Base-by-base conservation (phyloP, 441 rosid genomes). In the Cnidoscolus chayamansa region DNA sequence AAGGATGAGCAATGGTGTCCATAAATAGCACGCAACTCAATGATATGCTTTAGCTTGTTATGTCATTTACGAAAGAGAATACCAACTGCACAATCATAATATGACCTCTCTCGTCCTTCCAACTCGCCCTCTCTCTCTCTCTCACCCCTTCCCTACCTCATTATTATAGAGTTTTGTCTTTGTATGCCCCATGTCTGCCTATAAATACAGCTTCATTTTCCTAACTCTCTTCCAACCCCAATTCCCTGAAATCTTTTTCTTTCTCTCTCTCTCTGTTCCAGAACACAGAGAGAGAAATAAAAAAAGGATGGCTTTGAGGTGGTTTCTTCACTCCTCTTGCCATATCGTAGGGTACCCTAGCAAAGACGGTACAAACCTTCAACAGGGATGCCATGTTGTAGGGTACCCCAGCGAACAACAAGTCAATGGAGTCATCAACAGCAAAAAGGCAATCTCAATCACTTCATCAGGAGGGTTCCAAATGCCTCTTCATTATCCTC, bases 401-500 rank as follows among this genome's bases (percentile, higher is more conserved):
- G 74, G 81, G 64, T 47, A 50, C 77, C 81, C 72, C 17, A 32
- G 32, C 25, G 70, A 67, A 17, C 61, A 49, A 63, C 75, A 35
- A 35, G 5, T 30, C 45, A 16, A 17, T 49, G 70, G 50, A 43
- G 72, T 12, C 62, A 17, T 55, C 20, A 49, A 43, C 17, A 70
- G 40, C 40, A 65, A 76, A 57, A 57, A 11, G n/a, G 30, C 16
- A 73, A 35, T 35, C 40, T 2, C 40, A 73, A 35, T 35, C 40
- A 35, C 40, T 35, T 35, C 16, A 4, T 72, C 78, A 0, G 72
- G 54, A 7, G 81, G 70, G 65, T 86, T 90, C 51, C 84, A 79
- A 67, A 81, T 90, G 88, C 91, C 97, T 6, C 82, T 89, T 19
- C 92, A 87, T 65, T 89, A 85, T 76, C 97, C 97, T 32, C 74